Evolutionary conservation across 768 basidiomycete species (phyloP), one percentile per base, ranked within the genome.

Genomic region (Scleroderma citrinum): DNA sequence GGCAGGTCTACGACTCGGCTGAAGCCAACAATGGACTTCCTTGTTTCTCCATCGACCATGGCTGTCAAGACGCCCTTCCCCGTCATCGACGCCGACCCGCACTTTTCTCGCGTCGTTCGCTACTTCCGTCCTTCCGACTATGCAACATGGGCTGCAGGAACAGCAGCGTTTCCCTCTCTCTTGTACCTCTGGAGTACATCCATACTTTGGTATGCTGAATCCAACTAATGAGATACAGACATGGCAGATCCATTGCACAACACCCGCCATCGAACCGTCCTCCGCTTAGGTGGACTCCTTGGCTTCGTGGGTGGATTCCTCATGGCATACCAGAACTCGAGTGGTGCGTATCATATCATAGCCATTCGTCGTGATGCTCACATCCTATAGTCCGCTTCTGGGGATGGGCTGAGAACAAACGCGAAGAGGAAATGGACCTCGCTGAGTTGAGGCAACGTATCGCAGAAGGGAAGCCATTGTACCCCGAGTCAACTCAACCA

Each of bases 21-120:
- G 26, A 5, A 8, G 4, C 26, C 4, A 29, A 29, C 26, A 29
- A 29, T 29, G 26, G 26, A 29, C n/a, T 29, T 29, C 26, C 26
- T 29, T 5, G 26, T 29, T 29, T 8, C 26, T 29, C 26, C 26
- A 29, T 29, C 4, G 26, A 59, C 42, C 47, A 70, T 71, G 70
- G 69, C 74, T 58, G 70, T 76, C 50, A 67, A 70, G 60, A 81
- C 86, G 35, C 82, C 83, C 21, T 95, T 82, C 71, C 93, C 93
- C 42, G 83, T 95, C 69, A 88, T 98, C 71, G 95, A 97, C 69
- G 75, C 82, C 0, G 95, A 98, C 74, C 95, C 95, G 10, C 88
- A 96, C 73, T 83, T 83, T 13, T 72, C 72, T 29, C 81, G 95
- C 29, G 95, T 99, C 44, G 70, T 99, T 19, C 75, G 88, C 50